Evolutionary conservation across 2,329 filamentous ascomycete species (phyloP).

Genomic region (Byssochlamys sp.): DNA sequence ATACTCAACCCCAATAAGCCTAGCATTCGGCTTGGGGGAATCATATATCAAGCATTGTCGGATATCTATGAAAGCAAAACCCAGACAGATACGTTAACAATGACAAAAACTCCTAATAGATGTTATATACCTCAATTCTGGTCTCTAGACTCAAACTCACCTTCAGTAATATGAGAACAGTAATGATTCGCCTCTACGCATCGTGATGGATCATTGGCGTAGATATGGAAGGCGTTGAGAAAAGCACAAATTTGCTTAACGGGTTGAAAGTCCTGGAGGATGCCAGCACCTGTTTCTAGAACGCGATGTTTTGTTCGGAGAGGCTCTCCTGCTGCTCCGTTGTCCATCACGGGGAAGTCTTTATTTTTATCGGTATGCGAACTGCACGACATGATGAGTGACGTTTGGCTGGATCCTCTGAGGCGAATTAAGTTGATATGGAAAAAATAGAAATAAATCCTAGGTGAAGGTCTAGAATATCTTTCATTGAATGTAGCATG

Average conservation of each 20-base stretch:
- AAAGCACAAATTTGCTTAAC: constrained; percentile 69
- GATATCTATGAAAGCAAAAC: constrained; percentile 44
- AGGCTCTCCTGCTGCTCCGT: constrained; percentile 20
- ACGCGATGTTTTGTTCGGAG: constrained; percentile 26
- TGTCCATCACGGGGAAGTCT: background rate
- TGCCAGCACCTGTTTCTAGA: constrained; percentile 28
- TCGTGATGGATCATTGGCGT: constrained; percentile 60
- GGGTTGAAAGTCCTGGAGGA: constrained; percentile 50
- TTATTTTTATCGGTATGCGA: background rate
- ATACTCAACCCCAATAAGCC: constrained; percentile 77
- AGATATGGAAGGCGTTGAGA: constrained; percentile 78
- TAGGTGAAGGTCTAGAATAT: background rate
- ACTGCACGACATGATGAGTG: background rate
- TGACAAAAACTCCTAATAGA: too few species aligned
- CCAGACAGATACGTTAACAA: too few species aligned
- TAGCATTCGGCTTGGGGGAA: constrained; percentile 53
- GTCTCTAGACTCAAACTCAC: constrained; percentile 16
- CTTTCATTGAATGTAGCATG: background rate
- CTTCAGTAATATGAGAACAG: constrained; percentile 64
- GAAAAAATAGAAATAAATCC: background rate
- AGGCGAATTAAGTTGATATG: background rate
- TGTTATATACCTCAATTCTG: too few species aligned
- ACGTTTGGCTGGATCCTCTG: background rate
- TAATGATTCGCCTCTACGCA: constrained; percentile 75
- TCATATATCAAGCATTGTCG: constrained; percentile 83